phyloP scores from a whole-genome alignment of 306 rosid species.

The Ceratonia siliqua region DNA sequence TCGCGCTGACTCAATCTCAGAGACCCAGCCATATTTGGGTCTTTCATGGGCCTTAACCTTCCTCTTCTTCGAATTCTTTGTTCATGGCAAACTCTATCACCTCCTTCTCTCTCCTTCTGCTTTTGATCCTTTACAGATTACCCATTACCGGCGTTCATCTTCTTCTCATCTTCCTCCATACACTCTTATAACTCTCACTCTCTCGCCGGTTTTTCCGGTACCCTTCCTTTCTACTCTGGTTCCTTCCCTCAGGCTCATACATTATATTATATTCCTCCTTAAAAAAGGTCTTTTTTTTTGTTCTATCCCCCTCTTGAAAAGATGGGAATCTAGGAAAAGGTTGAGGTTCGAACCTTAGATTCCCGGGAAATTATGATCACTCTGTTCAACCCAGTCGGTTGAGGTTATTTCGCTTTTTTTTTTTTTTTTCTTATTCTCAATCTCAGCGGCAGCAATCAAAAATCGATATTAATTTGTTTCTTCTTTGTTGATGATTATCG shows the following conservation, averaged over 20 bases:
- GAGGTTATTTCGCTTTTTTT: background rate
- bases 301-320: background rate
- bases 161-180: slow-evolving; percentile 85
- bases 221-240: background rate
- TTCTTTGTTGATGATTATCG: slow-evolving; percentile 4
- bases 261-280: too few relatives aligned
- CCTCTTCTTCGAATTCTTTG: slow-evolving; percentile 9
- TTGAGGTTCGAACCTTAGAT: slow-evolving; percentile 8
- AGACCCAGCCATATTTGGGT: background rate
- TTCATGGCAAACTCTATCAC: slow-evolving; percentile 52
- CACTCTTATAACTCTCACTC: slow-evolving; percentile 62
- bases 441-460: background rate
- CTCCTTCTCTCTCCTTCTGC: slow-evolving; percentile 37
- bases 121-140: slow-evolving; percentile 56
- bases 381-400: background rate
- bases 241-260: too few relatives aligned
- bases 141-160: slow-evolving; percentile 80
- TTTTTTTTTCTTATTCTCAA: background rate
- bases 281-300: background rate
- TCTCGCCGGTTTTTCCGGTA: slow-evolving; percentile 34
- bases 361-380: slow-evolving; percentile 4
- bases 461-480: background rate
- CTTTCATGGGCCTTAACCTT: slow-evolving; percentile 70
- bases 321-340: background rate
- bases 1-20: background rate